A percentile compares a stretch with the other conserved stretches of the same genome.
phyloP scores from a whole-genome alignment of 2,329 filamentous ascomycete genomes.

The Ophiostoma tasmaniense region DNA sequence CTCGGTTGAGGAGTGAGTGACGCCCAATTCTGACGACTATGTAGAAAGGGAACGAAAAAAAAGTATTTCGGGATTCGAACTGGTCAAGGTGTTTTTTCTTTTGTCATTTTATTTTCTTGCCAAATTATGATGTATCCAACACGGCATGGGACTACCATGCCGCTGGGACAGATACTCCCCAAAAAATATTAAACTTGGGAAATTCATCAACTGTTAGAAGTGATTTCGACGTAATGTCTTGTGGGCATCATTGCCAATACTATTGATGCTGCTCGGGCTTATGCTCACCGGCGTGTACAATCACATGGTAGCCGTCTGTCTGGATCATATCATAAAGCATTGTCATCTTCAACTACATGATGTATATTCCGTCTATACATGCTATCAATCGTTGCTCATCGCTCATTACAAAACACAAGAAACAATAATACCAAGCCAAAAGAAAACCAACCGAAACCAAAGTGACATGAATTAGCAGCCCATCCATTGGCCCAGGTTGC shows the following conservation, averaged over 20 bases:
- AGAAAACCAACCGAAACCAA: background rate
- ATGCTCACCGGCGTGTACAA: too few relatives aligned
- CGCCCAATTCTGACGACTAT: background rate
- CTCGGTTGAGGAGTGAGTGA: conserved; percentile 5
- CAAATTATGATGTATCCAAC: conserved; percentile 2
- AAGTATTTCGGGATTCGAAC: conserved; percentile 7
- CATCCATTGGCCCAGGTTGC: conserved; percentile 26
- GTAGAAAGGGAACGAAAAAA: conserved; percentile 6
- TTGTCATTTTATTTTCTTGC: conserved; percentile 8
- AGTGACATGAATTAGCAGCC: background rate
- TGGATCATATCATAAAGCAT: background rate
- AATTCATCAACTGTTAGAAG: background rate
- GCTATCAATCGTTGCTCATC: background rate
- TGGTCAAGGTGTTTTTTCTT: conserved; percentile 10
- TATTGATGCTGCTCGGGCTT: too few relatives aligned
- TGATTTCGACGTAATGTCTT: background rate
- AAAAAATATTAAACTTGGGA: conserved; percentile 19
- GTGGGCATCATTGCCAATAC: background rate
- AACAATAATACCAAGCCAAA: background rate
- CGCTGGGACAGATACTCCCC: background rate
- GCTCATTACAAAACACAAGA: background rate
- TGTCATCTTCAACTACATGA: background rate
- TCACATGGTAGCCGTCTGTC: background rate
- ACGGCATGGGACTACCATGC: background rate
- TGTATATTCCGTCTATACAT: background rate